Evolutionary conservation across 2,329 filamentous ascomycete genomes (phyloP), one percentile per base, ranked within the genome.

Genomic region (Lojkania enalia): DNA sequence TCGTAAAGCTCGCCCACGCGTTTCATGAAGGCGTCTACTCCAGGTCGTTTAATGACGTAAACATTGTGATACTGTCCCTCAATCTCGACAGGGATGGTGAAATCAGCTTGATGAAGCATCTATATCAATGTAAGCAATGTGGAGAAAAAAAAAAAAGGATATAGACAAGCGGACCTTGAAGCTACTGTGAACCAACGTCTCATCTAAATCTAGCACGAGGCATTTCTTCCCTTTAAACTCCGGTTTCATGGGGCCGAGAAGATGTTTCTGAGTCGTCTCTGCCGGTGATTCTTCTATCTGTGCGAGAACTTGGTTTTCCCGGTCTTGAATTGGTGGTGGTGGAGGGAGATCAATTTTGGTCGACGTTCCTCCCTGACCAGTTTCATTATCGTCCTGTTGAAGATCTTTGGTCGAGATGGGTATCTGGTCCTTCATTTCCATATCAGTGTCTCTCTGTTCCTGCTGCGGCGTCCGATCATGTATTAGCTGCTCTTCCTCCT

Each of bases 21-120:
- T 78, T 97, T 97, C 90, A 99, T 96, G 72, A 99, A 99, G 54
- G 95, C 86, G 67, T 99, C 94, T 15, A 99, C 94, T 42, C 94
- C 94, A n/a, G 94, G 94, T 62, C 94, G 84, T 76, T 99, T 99
- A 71, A 99, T 99, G 55, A 99, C 94, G 68, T 99, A 99, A 42
- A 99, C 95, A 64, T 99, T 99, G 74, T 99, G 94, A 67, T 95
- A 97, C 71, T 96, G 95, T 44, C 94, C 94, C 75, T 99, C 94
- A 54, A 99, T 99, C 66, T 99, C 94, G 20, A 99, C 94, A 0
- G 94, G 94, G 66, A 99, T 97, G 4, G 94, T 99, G 67, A 99
- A 97, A 72, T 99, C 94, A 46, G 94, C 94, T 77, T 97, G 92
- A 64, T 97, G 91, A 35, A 99, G 80, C 57, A 97, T 94, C 91